Evolutionary conservation across 768 basidiomycete genomes (phyloP).

Genomic region (Porphyrellus cyaneotinctus): DNA sequence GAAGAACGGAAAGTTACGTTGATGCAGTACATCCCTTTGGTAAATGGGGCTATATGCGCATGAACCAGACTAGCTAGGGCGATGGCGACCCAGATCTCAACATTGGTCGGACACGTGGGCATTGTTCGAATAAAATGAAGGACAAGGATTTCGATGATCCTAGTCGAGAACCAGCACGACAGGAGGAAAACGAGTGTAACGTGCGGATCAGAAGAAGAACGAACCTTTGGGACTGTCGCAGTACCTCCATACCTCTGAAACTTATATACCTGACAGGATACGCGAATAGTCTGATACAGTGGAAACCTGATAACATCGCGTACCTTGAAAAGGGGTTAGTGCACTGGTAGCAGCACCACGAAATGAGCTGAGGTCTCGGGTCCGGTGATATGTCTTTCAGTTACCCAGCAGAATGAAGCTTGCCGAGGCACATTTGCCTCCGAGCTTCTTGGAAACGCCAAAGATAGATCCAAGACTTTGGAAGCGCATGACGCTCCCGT

Average conservation of each 20-base stretch:
- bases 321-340: too few species aligned
- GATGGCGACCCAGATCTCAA: slow-evolving; percentile 6
- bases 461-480: too few species aligned
- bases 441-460: too few species aligned
- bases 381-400: too few species aligned
- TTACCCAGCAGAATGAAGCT: too few species aligned
- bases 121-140: slow-evolving; percentile 2
- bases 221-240: neutral
- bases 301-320: neutral
- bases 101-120: neutral
- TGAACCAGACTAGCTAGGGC: slow-evolving; percentile 8
- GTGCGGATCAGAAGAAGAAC: neutral
- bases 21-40: neutral
- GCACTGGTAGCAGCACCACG: too few species aligned
- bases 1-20: slow-evolving; percentile 5
- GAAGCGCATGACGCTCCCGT: too few species aligned
- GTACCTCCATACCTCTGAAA: neutral
- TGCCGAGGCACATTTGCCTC: too few species aligned
- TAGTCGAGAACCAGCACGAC: slow-evolving; percentile 10
- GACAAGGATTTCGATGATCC: neutral
- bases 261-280: slow-evolving; percentile 5
- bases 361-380: too few species aligned
- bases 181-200: neutral
- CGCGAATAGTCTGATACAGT: neutral
- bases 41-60: slow-evolving; percentile 1